Evolutionary conservation across 2,329 filamentous ascomycete genomes (phyloP).

Genomic region (Chrysosphaeria jannelii): DNA sequence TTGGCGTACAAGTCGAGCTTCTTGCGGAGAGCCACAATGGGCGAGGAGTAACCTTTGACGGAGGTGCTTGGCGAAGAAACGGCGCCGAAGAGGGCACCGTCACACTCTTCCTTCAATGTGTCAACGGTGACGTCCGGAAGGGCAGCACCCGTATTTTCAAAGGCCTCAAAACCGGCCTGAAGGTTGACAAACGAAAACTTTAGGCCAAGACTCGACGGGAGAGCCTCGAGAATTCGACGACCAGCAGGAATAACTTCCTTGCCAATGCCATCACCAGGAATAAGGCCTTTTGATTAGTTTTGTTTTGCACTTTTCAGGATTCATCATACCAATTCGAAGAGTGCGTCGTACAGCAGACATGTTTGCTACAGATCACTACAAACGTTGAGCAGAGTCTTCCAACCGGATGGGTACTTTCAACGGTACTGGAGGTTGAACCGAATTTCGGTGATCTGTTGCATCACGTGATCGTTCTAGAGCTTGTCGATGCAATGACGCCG

Average conservation of each 20-base stretch:
- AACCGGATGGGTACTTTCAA: no score
- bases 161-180: slow-evolving; percentile 75
- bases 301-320: no score
- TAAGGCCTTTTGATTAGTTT: slow-evolving; percentile 53
- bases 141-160: slow-evolving; percentile 65
- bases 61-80: slow-evolving; percentile 74
- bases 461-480: no score
- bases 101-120: slow-evolving; percentile 66
- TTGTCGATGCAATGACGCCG: no score
- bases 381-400: no score
- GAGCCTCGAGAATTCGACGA: slow-evolving; percentile 68
- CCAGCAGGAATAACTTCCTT: slow-evolving; percentile 94
- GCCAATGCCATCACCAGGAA: slow-evolving; percentile 93
- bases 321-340: no score
- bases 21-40: slow-evolving; percentile 91
- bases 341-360: no score
- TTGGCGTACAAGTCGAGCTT: slow-evolving; percentile 88
- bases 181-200: slow-evolving; percentile 89
- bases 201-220: slow-evolving; percentile 67
- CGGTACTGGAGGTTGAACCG: no score
- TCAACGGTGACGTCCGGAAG: slow-evolving; percentile 79
- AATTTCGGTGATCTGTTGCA: no score
- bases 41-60: slow-evolving; percentile 84
- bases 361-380: no score
- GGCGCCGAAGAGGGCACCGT: slow-evolving; percentile 87